These are phyloP conservation scores for Blastocystis sp. DNA, from an alignment of 352 stramenopile genomes.

Conservation along the genomic window DNA sequence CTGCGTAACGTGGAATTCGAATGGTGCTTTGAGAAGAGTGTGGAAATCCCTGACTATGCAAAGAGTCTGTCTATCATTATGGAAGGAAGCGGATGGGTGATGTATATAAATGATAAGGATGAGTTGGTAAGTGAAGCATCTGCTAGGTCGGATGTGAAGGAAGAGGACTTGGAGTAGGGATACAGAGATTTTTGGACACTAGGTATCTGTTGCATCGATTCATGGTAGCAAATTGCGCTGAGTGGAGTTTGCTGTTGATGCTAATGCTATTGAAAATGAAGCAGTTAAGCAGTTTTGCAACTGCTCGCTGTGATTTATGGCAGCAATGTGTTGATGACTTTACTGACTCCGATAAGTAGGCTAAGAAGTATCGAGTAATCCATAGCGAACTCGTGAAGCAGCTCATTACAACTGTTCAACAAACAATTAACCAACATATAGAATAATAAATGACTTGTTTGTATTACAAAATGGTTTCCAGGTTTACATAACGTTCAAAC, in stretches of 20 bases:
- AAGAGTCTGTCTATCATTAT: not conserved
- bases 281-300: conserved; percentile 6
- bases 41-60: conserved; percentile 6
- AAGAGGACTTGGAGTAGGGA: conserved; percentile 17
- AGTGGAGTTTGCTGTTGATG: conserved; percentile 49
- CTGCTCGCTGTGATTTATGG: not conserved
- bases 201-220: not conserved
- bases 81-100: not conserved
- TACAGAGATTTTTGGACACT: not conserved
- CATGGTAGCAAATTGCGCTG: not conserved
- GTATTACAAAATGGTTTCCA: not conserved
- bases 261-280: conserved; percentile 29
- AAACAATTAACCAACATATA: not conserved
- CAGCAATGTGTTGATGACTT: not conserved
- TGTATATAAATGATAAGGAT: not conserved
- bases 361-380: not conserved
- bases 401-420: not conserved
- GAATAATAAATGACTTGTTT: not conserved
- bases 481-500: not conserved
- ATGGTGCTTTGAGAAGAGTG: not conserved
- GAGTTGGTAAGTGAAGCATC: conserved; percentile 21
- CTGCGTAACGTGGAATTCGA: conserved; percentile 6
- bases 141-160: not conserved
- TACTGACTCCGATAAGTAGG: not conserved
- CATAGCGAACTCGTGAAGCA: not conserved